Conservation (phyloP, 306 rosid species). For the Vigna radiata region DNA sequence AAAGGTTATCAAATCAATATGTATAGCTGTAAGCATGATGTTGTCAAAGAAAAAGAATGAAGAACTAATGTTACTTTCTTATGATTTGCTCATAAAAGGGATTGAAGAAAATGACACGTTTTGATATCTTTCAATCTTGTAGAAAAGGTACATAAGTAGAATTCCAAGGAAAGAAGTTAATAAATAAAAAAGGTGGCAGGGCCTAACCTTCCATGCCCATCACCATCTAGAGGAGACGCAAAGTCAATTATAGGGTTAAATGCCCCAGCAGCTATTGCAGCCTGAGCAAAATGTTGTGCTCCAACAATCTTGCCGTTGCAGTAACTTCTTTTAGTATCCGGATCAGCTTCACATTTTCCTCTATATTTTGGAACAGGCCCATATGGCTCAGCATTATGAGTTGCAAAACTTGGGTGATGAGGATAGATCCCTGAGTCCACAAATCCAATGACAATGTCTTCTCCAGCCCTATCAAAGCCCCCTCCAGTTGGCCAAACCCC, state of each 20-base stretch:
- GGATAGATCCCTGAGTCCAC: slow-evolving; percentile 97
- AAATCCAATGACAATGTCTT: slow-evolving; percentile 94
- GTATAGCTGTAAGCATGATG: slow-evolving; percentile 24
- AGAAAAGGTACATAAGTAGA: background rate
- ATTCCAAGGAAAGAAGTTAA: slow-evolving; percentile 30
- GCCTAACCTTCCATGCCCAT: slow-evolving; percentile 97
- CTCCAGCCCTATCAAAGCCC: slow-evolving; percentile 98
- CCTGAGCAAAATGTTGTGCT: slow-evolving; percentile 97
- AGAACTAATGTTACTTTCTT: slow-evolving; percentile 14
- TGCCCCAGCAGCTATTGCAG: slow-evolving; percentile 96
- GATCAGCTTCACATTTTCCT: slow-evolving; percentile 96
- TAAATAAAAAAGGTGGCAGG: slow-evolving; percentile 28
- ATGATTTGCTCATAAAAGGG: background rate
- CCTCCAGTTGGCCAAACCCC: slow-evolving; percentile 99
- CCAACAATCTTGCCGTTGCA: slow-evolving; percentile 99
- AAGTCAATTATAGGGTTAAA: slow-evolving; percentile 92
- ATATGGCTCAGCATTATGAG: slow-evolving; percentile 71
- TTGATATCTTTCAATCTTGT: slow-evolving; percentile 24
- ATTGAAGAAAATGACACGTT: slow-evolving; percentile 28
- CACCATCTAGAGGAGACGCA: slow-evolving; percentile 97
- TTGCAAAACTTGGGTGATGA: slow-evolving; percentile 90
- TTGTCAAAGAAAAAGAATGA: background rate
- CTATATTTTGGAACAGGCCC: slow-evolving; percentile 84
- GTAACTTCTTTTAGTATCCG: slow-evolving; percentile 77
- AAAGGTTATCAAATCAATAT: slow-evolving; percentile 21